Evolutionary conservation across 2,329 filamentous ascomycete genomes (phyloP).

Genomic region (Claviceps sp.): DNA sequence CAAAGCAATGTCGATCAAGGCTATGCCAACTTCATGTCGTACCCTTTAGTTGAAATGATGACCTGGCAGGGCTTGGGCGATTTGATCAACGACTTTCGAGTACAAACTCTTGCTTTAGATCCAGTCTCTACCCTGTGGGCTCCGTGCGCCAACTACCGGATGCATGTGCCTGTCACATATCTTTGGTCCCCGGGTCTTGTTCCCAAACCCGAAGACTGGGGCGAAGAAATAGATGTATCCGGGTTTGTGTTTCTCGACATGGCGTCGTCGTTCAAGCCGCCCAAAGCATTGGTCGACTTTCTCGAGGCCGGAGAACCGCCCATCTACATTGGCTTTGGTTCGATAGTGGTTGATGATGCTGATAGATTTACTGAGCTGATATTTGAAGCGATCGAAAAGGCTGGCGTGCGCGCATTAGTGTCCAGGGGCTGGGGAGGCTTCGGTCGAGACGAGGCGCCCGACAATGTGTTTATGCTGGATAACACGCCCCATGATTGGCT

Average conservation of each 20-base stretch:
- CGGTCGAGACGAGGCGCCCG: conserved; percentile 42
- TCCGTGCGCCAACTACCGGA: conserved; percentile 55
- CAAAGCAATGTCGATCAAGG: conserved; percentile 56
- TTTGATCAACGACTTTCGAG: conserved; percentile 61
- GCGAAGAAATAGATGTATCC: conserved; percentile 55
- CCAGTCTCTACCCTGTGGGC: conserved; percentile 67
- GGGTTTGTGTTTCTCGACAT: conserved; percentile 69
- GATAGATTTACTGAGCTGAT: conserved; percentile 57
- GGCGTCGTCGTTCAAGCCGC: conserved; percentile 47
- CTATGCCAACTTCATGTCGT: conserved; percentile 70
- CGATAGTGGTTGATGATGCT: conserved; percentile 62
- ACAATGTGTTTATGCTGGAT: conserved; percentile 57
- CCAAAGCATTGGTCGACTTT: conserved; percentile 40
- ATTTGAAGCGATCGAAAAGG: conserved; percentile 50
- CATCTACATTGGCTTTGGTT: conserved; percentile 65
- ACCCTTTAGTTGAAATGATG: conserved; percentile 72
- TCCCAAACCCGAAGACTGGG: conserved; percentile 56
- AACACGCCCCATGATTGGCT: conserved; percentile 70
- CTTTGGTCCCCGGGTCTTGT: conserved; percentile 55
- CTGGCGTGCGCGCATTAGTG: conserved; percentile 57
- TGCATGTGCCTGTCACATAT: conserved; percentile 66
- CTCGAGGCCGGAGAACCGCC: conserved; percentile 43
- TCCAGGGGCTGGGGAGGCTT: conserved; percentile 67
- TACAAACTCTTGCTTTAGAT: conserved; percentile 55
- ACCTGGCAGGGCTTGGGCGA: conserved; percentile 83